Conservation (phyloP, 345 rosid species). For the Erysimum cheiranthoides region DNA sequence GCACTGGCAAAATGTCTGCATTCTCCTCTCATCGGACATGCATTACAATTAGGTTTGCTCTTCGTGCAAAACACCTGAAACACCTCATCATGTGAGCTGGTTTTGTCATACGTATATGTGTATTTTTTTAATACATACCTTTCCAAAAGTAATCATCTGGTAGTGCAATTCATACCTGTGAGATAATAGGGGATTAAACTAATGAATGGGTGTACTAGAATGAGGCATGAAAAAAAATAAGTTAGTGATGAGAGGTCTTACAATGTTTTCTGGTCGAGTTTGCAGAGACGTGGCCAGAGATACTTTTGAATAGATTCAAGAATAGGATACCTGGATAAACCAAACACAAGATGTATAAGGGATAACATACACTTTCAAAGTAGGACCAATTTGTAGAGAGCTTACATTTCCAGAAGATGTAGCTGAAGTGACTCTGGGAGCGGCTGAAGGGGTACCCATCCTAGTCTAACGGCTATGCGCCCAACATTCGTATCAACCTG, state of each 20-base stretch:
- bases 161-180: constrained; percentile 96
- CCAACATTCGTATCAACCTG: constrained; percentile 99
- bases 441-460: constrained; percentile 99
- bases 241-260: constrained; percentile 43
- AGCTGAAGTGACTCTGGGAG: constrained; percentile 96
- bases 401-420: constrained; percentile 93
- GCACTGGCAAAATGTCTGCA: constrained; percentile 99
- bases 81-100: constrained; percentile 8
- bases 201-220: constrained; percentile 21
- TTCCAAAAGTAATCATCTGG: constrained; percentile 99
- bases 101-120: neutral
- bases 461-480: constrained; percentile 93
- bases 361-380: neutral
- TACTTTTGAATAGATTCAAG: constrained; percentile 93
- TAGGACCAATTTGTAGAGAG: constrained; percentile 21
- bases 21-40: constrained; percentile 98
- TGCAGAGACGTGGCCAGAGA: constrained; percentile 98
- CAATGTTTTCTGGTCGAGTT: constrained; percentile 91
- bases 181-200: constrained; percentile 35
- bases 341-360: constrained; percentile 15
- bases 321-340: constrained; percentile 73
- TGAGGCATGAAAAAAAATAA: neutral
- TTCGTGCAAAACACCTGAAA: constrained; percentile 97
- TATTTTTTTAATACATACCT: constrained; percentile 53
- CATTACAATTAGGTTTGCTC: constrained; percentile 92